Evolutionary conservation across 2,329 filamentous ascomycete genomes (phyloP).

Genomic region (Akanthomyces uredinophilus): DNA sequence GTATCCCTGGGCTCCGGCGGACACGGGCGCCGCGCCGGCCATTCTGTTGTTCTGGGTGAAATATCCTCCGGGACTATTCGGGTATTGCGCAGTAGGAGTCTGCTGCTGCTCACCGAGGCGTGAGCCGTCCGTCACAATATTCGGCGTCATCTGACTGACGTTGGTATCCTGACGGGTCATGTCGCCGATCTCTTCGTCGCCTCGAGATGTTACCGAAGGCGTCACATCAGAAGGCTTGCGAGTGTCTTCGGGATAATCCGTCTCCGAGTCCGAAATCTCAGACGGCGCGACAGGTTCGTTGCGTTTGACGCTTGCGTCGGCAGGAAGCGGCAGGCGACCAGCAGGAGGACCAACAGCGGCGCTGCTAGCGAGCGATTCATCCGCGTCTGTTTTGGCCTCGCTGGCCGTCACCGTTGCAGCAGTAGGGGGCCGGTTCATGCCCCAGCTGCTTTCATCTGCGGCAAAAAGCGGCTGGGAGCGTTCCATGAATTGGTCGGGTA

Average conservation of each 20-base stretch:
- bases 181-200: background rate
- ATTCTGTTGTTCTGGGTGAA: background rate
- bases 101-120: background rate
- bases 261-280: constrained; percentile 1
- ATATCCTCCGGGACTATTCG: constrained; percentile 1
- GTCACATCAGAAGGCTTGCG: constrained; percentile 4
- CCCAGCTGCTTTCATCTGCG: background rate
- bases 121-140: background rate
- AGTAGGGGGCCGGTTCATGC: background rate
- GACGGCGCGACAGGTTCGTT: background rate
- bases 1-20: background rate
- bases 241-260: background rate
- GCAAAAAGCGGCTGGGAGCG: background rate
- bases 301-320: background rate
- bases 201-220: background rate
- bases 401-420: background rate
- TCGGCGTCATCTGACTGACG: background rate
- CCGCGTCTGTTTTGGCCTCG: background rate
- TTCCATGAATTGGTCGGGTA: background rate
- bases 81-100: background rate
- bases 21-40: background rate
- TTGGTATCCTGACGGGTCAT: constrained; percentile 1
- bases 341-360: background rate
- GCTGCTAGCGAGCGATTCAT: background rate
- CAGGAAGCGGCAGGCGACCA: background rate